Evolutionary conservation across 768 basidiomycete species (phyloP).

Genomic region (Tulasnella sp.): DNA sequence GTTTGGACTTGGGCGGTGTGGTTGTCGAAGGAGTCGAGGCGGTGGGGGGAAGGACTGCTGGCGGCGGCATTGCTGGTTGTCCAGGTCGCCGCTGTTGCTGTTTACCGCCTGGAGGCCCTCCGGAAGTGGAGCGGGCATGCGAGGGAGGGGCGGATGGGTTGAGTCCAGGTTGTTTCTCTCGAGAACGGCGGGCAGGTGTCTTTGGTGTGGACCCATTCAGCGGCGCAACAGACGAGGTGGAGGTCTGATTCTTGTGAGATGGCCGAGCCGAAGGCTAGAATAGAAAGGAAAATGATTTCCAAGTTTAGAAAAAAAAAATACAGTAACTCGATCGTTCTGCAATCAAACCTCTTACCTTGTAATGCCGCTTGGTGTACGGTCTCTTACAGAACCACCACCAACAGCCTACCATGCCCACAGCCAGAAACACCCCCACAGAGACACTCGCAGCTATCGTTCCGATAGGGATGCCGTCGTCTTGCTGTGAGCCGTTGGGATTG

Average conservation of each 20-base stretch:
- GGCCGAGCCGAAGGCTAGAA: not conserved
- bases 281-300: not conserved
- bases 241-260: not conserved
- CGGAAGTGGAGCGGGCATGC: not conserved
- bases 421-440: not conserved
- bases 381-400: not conserved
- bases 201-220: not conserved
- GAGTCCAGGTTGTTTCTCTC: not conserved
- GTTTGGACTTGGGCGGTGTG: not conserved
- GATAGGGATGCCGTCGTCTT: not conserved
- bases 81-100: not conserved
- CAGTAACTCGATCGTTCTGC: not conserved
- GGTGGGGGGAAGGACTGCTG: no score
- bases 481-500: not conserved
- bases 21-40: no score
- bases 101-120: not conserved
- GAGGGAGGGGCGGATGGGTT: not conserved
- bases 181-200: not conserved
- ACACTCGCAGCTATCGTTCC: not conserved
- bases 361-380: not conserved
- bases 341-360: no score
- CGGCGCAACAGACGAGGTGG: not conserved
- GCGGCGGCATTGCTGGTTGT: not conserved
- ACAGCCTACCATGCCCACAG: not conserved
- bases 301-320: not conserved